Evolutionary conservation across 768 basidiomycete genomes (phyloP), one percentile per base, ranked within the genome.

Genomic region (Artomyces pyxidatus): DNA sequence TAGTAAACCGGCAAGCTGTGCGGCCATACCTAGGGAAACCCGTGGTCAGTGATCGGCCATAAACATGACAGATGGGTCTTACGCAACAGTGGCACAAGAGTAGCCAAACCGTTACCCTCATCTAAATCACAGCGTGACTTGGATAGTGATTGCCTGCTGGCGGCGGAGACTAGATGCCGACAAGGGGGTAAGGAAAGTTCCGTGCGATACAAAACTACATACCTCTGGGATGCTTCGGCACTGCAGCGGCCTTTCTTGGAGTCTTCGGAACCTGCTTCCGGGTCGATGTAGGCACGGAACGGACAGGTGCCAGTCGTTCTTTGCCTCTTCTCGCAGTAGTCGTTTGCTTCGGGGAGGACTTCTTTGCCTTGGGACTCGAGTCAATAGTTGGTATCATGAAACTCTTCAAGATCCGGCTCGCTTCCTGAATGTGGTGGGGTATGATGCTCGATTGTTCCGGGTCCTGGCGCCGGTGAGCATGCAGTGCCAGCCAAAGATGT

Each of bases 401-500:
- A 16, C 63, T 45, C 38, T 66, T 71, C 35, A 87, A 70, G 25
- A 77, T 61, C 28, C 54, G 62, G 54, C 74, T 80, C 0, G 80
- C 84, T 12, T 74, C 65, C 10, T 75, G 77, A 1, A 77, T 68
- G 42, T 81, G 78, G n/a, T 65, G 58, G 7, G 74, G 64, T 37
- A 88, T 71, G 1, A 72, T 58, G 0, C 63, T 48, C 47, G 66
- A 70, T 59, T 78, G 73, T 21, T 74, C 64, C 1, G 64, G 51
- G 47, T 76, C 70, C 8, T 62, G 66, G 5, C 66, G 69, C 12
- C 78, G 75, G 63, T 92, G 88, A 0, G 78, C 74, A 58, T 87
- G 81, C 17, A 93, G 66, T 0, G 83, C 80, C 39, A 79, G 66
- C 81, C 83, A 86, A 22, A 93, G 69, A 57, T 85, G 78, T 0